Evolutionary conservation across 2,329 filamentous ascomycete species (phyloP).

Genomic region (Cercospora janseana): DNA sequence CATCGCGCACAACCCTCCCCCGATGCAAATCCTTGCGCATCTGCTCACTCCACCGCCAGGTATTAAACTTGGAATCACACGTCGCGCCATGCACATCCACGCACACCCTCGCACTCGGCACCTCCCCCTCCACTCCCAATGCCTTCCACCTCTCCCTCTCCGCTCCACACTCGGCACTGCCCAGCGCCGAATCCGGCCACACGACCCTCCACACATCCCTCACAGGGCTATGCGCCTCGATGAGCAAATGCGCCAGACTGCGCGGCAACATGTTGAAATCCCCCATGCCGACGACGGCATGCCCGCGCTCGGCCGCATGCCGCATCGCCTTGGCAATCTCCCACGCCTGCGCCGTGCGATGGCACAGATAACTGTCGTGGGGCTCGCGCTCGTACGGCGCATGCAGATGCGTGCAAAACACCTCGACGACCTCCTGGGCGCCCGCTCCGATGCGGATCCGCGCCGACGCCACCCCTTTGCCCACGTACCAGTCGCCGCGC

Average conservation of each 20-base stretch:
- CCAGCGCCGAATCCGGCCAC: constrained; percentile 80
- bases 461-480: constrained; percentile 87
- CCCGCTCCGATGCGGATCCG: constrained; percentile 68
- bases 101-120: constrained; percentile 77
- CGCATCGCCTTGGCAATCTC: constrained; percentile 87
- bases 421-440: constrained; percentile 68
- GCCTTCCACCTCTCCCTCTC: constrained; percentile 66
- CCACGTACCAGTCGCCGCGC: constrained; percentile 93
- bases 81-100: constrained; percentile 78
- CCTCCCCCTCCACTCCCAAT: no score
- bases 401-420: constrained; percentile 86
- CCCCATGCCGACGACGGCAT: constrained; percentile 80
- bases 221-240: constrained; percentile 74
- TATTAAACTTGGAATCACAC: constrained; percentile 82
- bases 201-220: constrained; percentile 80
- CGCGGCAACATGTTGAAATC: constrained; percentile 97
- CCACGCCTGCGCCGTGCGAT: constrained; percentile 91
- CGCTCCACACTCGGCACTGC: constrained; percentile 64
- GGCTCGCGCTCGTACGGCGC: constrained; percentile 80
- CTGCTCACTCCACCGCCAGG: constrained; percentile 82
- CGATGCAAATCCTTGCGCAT: constrained; percentile 66
- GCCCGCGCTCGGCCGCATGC: constrained; percentile 73
- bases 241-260: constrained; percentile 78
- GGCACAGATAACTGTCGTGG: constrained; percentile 82
- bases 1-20: constrained; percentile 52